Evolutionary conservation across 2,329 filamentous ascomycete species (phyloP).

Genomic region (Xylariaceae sp.): DNA sequence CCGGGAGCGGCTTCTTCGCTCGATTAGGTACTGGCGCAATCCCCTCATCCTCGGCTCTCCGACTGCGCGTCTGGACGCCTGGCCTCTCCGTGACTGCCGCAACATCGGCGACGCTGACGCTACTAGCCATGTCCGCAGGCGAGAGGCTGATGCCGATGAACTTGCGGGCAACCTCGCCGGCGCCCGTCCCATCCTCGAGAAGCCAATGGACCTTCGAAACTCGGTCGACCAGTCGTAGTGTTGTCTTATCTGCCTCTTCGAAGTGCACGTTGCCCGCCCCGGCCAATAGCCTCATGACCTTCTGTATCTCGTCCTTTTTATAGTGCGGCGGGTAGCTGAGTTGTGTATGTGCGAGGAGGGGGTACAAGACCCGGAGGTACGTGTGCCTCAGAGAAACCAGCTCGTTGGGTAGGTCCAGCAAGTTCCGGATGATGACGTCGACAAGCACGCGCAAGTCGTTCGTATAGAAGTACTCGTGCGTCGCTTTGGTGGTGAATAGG

Average conservation of each 20-base stretch:
- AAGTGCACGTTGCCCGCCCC: constrained; percentile 67
- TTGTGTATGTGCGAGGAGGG: constrained; percentile 86
- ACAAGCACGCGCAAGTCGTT: constrained; percentile 92
- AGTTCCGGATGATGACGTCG: constrained; percentile 92
- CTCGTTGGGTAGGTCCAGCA: constrained; percentile 91
- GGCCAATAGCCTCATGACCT: constrained; percentile 66
- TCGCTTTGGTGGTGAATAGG: constrained; percentile 84
- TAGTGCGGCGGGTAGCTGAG: constrained; percentile 82
- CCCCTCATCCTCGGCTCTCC: constrained; percentile 34
- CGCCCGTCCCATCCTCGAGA: constrained; percentile 32
- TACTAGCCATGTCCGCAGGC: constrained; percentile 61
- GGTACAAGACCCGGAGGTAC: constrained; percentile 87
- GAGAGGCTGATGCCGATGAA: constrained; percentile 67
- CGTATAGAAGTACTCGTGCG: constrained; percentile 97
- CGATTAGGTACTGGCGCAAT: constrained; percentile 20
- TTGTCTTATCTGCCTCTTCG: constrained; percentile 75
- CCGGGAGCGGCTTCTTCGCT: constrained; percentile 46
- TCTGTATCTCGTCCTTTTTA: constrained; percentile 79
- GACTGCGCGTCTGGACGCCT: constrained; percentile 73
- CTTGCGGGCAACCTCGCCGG: constrained; percentile 49
- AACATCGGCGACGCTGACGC: constrained; percentile 70
- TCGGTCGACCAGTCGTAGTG: constrained; percentile 68
- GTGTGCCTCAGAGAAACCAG: constrained; percentile 75
- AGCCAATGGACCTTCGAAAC: constrained; percentile 70
- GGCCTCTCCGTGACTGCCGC: constrained; percentile 77